Conservation (phyloP, 1,139 yeast species). For the Kazachstania sp. region DNA sequence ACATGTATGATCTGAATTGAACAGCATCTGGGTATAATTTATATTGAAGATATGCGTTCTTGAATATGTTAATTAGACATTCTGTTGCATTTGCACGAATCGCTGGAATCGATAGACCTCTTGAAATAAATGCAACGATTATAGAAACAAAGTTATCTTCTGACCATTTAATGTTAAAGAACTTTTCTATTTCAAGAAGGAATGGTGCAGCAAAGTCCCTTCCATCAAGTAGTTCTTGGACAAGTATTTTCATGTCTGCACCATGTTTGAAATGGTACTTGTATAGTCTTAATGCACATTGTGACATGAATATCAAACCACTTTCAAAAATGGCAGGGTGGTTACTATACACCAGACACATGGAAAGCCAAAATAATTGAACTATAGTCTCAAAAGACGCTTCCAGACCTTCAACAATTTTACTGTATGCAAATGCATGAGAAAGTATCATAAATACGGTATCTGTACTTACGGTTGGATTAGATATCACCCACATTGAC, state of each 20-base stretch:
- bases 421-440: conserved; percentile 44
- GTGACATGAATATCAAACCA: conserved; percentile 39
- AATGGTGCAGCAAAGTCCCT: conserved; percentile 35
- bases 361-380: conserved; percentile 57
- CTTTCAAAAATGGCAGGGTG: conserved; percentile 48
- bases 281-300: conserved; percentile 25
- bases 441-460: conserved; percentile 30
- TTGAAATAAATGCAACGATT: conserved; percentile 45
- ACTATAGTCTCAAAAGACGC: conserved; percentile 47
- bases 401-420: conserved; percentile 55
- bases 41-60: conserved; percentile 34
- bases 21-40: conserved; percentile 10
- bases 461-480: conserved; percentile 30
- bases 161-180: conserved; percentile 38
- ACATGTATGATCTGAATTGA: conserved; percentile 40
- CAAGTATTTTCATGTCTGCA: conserved; percentile 6
- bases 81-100: conserved; percentile 48
- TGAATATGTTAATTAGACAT: conserved; percentile 44
- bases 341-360: conserved; percentile 34
- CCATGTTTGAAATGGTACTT: conserved; percentile 21
- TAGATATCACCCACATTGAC: conserved; percentile 35
- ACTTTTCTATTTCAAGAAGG: conserved; percentile 39
- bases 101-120: conserved; percentile 58
- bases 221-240: conserved; percentile 20
- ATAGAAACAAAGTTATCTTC: conserved; percentile 48